Conservation (phyloP, 2,329 filamentous ascomycete genomes). For the Colletotrichum spinosum region DNA sequence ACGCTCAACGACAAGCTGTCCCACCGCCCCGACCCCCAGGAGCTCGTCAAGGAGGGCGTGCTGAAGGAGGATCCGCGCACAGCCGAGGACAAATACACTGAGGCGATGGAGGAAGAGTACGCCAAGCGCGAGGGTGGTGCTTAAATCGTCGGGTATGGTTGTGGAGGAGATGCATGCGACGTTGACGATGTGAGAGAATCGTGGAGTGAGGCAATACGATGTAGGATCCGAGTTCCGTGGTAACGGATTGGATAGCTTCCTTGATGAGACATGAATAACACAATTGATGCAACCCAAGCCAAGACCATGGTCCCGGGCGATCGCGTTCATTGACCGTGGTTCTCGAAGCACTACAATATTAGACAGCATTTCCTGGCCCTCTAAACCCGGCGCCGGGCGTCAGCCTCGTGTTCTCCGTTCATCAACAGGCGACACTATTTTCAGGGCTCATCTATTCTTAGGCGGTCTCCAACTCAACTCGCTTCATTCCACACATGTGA, state of each 20-base stretch:
- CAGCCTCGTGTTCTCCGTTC: constrained; percentile 15
- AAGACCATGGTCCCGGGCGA: too few relatives aligned
- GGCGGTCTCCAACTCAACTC: background rate
- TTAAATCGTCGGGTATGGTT: constrained; percentile 47
- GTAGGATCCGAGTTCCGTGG: constrained; percentile 1
- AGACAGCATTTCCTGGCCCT: too few relatives aligned
- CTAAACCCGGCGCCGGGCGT: background rate
- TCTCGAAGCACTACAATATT: too few relatives aligned
- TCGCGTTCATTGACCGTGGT: too few relatives aligned
- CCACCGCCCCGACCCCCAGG: constrained; percentile 79
- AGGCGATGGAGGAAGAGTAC: constrained; percentile 73
- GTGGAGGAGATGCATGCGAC: background rate
- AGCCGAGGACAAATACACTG: constrained; percentile 67
- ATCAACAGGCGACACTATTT: constrained; percentile 16
- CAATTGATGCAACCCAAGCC: background rate
- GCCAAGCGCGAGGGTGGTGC: constrained; percentile 73
- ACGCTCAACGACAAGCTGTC: constrained; percentile 88
- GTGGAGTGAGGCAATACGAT: constrained; percentile 6
- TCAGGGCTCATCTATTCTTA: constrained; percentile 23
- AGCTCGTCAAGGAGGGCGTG: constrained; percentile 83
- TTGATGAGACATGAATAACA: constrained; percentile 23
- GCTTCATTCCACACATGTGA: constrained; percentile 3
- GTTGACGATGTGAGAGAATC: background rate
- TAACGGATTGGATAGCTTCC: constrained; percentile 3
- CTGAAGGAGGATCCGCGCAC: constrained; percentile 75